Percentiles rank a stretch among this genome's conserved stretches.
These are phyloP conservation scores for Xerocomellus intermedius DNA, from an alignment of 768 basidiomycete species.

Conservation along the genomic window DNA sequence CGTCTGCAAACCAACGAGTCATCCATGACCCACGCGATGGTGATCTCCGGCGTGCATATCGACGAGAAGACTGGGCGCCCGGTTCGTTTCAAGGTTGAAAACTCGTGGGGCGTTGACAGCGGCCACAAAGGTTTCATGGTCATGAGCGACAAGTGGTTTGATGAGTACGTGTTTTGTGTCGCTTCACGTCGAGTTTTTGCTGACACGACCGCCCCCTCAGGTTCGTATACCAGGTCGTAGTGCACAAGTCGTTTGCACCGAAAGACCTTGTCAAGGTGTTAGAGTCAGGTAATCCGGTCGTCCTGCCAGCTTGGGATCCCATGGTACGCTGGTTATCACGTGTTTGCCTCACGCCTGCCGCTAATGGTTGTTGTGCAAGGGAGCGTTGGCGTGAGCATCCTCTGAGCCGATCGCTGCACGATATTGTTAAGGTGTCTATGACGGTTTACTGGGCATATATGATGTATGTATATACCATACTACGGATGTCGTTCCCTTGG, in stretches of 20 bases:
- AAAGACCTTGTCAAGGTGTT: constrained; percentile 80
- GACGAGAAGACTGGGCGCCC: constrained; percentile 67
- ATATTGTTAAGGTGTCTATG: neutral
- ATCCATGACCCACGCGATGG: constrained; percentile 87
- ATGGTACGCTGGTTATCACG: constrained; percentile 22
- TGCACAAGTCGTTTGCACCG: constrained; percentile 75
- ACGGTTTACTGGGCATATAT: neutral
- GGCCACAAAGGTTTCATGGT: constrained; percentile 89
- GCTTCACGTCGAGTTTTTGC: neutral
- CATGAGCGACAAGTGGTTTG: constrained; percentile 93
- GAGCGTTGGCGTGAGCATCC: constrained; percentile 23
- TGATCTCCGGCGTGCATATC: constrained; percentile 89
- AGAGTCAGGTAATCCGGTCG: constrained; percentile 60
- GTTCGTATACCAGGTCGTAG: constrained; percentile 92
- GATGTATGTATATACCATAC: neutral
- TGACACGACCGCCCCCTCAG: constrained; percentile 35
- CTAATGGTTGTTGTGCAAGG: constrained; percentile 13
- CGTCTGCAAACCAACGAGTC: constrained; percentile 81
- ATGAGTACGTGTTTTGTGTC: constrained; percentile 55
- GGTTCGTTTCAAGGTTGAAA: constrained; percentile 94
- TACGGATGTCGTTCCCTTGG: neutral
- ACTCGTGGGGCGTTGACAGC: constrained; percentile 81
- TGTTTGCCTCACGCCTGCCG: neutral
- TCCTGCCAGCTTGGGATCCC: constrained; percentile 85
- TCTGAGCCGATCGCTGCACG: neutral